These are phyloP conservation scores for Herpetomonas samuelpessoai DNA, from an alignment of 208 protist species.

Conservation along the genomic window DNA sequence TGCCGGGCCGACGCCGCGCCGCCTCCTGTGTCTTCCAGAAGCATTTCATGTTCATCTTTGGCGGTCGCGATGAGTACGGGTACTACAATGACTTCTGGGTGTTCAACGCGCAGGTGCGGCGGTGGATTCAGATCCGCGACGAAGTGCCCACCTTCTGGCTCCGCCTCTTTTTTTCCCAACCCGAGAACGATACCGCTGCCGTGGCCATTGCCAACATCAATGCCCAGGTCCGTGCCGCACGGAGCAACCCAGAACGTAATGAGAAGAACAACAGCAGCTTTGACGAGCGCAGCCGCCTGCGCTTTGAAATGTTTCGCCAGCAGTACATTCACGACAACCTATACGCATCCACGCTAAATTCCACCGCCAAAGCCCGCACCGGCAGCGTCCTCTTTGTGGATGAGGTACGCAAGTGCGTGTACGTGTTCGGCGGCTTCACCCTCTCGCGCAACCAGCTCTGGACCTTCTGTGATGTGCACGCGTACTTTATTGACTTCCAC, in stretches of 20 bases:
- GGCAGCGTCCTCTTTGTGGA: slow-evolving; percentile 50
- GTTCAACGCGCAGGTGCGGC: slow-evolving; percentile 44
- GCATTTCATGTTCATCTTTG: slow-evolving; percentile 68
- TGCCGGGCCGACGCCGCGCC: slow-evolving; percentile 51
- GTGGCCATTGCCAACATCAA: slow-evolving; percentile 17
- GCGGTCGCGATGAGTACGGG: slow-evolving; percentile 40
- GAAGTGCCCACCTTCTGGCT: slow-evolving; percentile 36
- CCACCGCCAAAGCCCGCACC: slow-evolving; percentile 49
- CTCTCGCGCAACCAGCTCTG: slow-evolving; percentile 25
- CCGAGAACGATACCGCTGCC: slow-evolving; percentile 21
- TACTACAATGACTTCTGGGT: slow-evolving; percentile 82
- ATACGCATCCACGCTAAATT: slow-evolving; percentile 27
- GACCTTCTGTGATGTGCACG: slow-evolving; percentile 61
- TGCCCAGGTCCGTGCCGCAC: slow-evolving; percentile 19
- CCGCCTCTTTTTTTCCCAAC: slow-evolving; percentile 32
- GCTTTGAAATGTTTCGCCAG: slow-evolving; percentile 7
- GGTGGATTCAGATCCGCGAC: slow-evolving; percentile 56
- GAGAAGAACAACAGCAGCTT: slow-evolving; percentile 17
- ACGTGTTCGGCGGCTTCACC: slow-evolving; percentile 63
- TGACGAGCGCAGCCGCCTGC: background rate
- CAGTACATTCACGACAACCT: slow-evolving; percentile 18
- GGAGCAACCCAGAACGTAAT: slow-evolving; percentile 8
- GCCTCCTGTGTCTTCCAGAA: slow-evolving; percentile 36
- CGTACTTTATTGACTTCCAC: slow-evolving; percentile 46
- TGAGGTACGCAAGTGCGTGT: slow-evolving; percentile 30